Evolutionary conservation across 2,329 filamentous ascomycete species (phyloP), one percentile per base, ranked within the genome.

Genomic region (Fusarium acutatum): DNA sequence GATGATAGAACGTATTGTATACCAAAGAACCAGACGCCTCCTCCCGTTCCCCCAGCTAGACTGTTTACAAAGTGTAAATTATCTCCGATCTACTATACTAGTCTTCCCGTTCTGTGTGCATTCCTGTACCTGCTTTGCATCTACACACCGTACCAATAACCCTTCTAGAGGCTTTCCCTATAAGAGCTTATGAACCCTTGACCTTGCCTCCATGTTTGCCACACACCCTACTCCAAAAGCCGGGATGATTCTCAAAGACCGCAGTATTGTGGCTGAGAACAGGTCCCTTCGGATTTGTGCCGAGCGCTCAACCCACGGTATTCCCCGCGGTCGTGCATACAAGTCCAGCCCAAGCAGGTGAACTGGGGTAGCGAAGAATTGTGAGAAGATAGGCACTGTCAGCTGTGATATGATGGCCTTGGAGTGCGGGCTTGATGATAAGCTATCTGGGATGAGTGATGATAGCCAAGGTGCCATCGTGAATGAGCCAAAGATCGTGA

Each of bases 401-500:
- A 81, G 22, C 38, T 81, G 80, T 0, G 78, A 73, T 6, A 79
- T 67, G 1, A 79, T 70, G 1, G 78, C 73, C 44, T 80, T 81
- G 5, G 77, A 62, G 22, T 80, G 79, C 0, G 74, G 67, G 24
- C 69, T 76, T 1, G 72, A 63, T 0, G 73, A 73, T 2, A 80
- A 8, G 30, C 69, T 71, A 28, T 80, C 78, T 3, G 79, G 79
- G 7, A 81, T 75, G 2, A 73, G 60, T 3, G 62, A 65, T 1
- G 80, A 78, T 0, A 81, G 18, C 64, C 68, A 72, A 2, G 75
- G 77, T 4, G 79, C 78, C 63, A 81, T 73, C 0, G 77, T 79
- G 22, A 81, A 80, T 0, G 79, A 81, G 0, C 80, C 80, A 59
- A 80, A 81, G 26, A 81, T 79, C 0, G 80, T 81, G 24, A 81